These are phyloP conservation scores for Talaromyces rugulosus DNA, from an alignment of 2,329 filamentous ascomycete species.

Conservation along the genomic window DNA sequence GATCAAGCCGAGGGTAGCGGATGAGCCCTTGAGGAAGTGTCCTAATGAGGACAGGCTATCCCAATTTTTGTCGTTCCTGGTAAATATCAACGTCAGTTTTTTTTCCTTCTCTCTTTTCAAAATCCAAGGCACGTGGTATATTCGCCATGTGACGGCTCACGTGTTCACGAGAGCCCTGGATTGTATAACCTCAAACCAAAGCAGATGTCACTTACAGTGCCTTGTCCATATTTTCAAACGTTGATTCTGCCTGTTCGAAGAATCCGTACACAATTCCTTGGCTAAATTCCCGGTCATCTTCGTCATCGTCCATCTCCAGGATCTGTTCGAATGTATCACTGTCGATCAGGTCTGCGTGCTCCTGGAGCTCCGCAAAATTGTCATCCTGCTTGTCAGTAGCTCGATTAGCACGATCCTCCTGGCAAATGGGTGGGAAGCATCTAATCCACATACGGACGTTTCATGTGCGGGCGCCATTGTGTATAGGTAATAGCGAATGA, in stretches of 20 bases:
- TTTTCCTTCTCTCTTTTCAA: neutral
- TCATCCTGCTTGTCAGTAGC: constrained; percentile 21
- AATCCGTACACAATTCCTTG: constrained; percentile 84
- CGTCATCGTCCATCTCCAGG: constrained; percentile 95
- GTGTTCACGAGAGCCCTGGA: constrained; percentile 5
- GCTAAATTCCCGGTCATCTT: constrained; percentile 83
- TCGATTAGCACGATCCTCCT: neutral
- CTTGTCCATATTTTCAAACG: constrained; percentile 78
- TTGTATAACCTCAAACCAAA: neutral
- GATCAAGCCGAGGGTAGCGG: constrained; percentile 83
- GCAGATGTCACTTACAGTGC: constrained; percentile 63
- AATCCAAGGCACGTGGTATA: constrained; percentile 2
- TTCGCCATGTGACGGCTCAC: constrained; percentile 8
- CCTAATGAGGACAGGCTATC: constrained; percentile 74
- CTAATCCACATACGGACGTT: neutral
- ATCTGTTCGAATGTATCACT: constrained; percentile 83
- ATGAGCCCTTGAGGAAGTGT: constrained; percentile 96
- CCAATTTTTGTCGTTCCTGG: constrained; percentile 65
- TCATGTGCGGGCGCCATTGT: constrained; percentile 4
- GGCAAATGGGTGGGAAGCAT: neutral
- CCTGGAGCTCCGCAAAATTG: constrained; percentile 48
- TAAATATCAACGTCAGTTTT: neutral
- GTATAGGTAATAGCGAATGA: neutral
- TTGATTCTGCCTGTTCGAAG: constrained; percentile 84
- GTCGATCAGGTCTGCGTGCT: constrained; percentile 75